Conservation (phyloP, 129 eudicot genomes). For the Flaveria ramosissima region DNA sequence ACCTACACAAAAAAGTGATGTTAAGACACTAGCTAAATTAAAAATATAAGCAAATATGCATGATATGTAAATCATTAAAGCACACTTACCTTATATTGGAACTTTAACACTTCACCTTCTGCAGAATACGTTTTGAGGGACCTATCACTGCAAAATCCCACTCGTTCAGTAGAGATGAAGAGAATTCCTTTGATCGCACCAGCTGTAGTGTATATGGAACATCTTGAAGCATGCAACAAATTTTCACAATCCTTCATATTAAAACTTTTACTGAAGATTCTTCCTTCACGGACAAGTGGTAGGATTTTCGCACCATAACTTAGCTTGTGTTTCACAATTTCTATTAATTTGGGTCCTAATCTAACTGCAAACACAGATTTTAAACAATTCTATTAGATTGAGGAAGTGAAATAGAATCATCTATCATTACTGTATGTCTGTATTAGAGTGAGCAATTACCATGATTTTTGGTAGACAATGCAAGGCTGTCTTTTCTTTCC, state of each 20-base stretch:
- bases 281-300: conserved; percentile 32
- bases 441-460: not conserved
- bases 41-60: not conserved
- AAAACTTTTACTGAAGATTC: conserved; percentile 39
- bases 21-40: not conserved
- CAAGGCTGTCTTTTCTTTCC: conserved; percentile 14
- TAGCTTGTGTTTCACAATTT: conserved; percentile 47
- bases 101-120: conserved; percentile 35
- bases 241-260: conserved; percentile 34
- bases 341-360: conserved; percentile 38
- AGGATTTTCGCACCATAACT: conserved; percentile 41
- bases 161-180: conserved; percentile 40
- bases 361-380: conserved; percentile 25
- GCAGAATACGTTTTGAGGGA: conserved; percentile 38
- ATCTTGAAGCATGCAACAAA: conserved; percentile 41
- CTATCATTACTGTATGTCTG: not conserved
- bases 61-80: not conserved
- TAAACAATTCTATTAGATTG: not conserved
- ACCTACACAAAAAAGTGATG: conserved; percentile 20
- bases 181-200: conserved; percentile 46
- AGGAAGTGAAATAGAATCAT: not conserved
- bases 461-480: conserved; percentile 10
- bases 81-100: conserved; percentile 35
- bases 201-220: conserved; percentile 46
- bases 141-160: conserved; percentile 47